phyloP scores from a whole-genome alignment of 495 filamentous ascomycete species.

The Xylaria palmicola region DNA sequence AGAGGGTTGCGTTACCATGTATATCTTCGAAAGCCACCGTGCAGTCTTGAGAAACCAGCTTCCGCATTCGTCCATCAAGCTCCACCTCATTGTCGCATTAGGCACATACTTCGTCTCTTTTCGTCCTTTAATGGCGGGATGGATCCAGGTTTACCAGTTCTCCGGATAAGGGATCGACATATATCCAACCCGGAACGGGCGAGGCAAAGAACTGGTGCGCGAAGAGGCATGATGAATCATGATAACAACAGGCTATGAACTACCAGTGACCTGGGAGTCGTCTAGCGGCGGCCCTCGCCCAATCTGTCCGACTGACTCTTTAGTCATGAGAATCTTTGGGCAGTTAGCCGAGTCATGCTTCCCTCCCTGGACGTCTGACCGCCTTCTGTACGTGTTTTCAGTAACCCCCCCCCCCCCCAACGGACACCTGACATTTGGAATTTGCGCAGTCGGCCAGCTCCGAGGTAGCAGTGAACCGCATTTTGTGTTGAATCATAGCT shows the following conservation, averaged over 20 bases:
- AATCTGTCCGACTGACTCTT: no score
- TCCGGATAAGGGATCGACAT: background rate
- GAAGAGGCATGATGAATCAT: background rate
- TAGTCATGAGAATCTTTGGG: no score
- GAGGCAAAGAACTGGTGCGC: background rate
- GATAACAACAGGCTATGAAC: background rate
- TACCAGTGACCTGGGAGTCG: no score
- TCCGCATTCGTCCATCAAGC: constrained; percentile 12
- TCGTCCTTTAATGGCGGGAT: background rate
- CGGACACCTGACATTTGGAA: constrained; percentile 10
- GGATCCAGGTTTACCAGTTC: background rate
- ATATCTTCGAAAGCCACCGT: constrained; percentile 10
- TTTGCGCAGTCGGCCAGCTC: background rate
- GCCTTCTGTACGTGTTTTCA: background rate
- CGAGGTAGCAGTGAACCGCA: no score
- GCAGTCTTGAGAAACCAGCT: background rate
- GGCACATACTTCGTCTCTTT: constrained; percentile 1
- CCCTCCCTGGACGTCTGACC: constrained; percentile 5
- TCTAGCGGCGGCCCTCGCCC: no score
- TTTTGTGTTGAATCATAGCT: background rate
- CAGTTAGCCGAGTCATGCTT: no score
- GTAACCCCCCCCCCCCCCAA: background rate
- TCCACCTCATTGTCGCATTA: constrained; percentile 1
- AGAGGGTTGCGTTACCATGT: constrained; percentile 5
- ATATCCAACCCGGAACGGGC: background rate